Conservation (phyloP, 106 monocot species). For the Dendrobium officinale region DNA sequence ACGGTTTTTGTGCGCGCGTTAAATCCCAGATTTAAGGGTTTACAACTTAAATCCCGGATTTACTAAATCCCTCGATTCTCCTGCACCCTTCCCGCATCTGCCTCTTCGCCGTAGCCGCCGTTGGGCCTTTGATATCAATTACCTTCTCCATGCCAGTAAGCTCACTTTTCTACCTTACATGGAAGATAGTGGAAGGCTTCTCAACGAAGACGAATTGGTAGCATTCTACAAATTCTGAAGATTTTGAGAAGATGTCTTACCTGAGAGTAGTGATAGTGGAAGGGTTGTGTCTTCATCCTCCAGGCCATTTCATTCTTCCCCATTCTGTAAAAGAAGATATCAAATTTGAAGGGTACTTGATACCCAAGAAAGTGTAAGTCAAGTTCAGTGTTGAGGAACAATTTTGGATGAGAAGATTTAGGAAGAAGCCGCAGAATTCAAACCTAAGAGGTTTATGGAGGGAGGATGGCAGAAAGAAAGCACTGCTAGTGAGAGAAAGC, state of each 20-base stretch:
- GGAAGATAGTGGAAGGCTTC: slow-evolving; percentile 15
- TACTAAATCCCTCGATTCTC: no score
- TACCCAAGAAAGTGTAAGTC: slow-evolving; percentile 10
- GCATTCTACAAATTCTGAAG: slow-evolving; percentile 16
- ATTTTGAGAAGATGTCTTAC: slow-evolving; percentile 9
- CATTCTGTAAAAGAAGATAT: slow-evolving; percentile 13
- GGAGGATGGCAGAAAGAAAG: slow-evolving; percentile 3
- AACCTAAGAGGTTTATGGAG: slow-evolving; percentile 24
- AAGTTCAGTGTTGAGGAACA: slow-evolving; percentile 6
- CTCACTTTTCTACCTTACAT: neutral
- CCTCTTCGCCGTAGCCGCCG: neutral
- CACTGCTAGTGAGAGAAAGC: no score
- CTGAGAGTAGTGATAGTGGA: slow-evolving; percentile 18
- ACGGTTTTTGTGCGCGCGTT: no score
- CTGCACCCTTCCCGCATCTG: neutral
- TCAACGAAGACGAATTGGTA: slow-evolving; percentile 31
- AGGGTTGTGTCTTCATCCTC: slow-evolving; percentile 17
- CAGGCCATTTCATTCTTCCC: slow-evolving; percentile 10
- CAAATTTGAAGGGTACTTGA: slow-evolving; percentile 11
- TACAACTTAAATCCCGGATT: no score
- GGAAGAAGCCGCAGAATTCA: slow-evolving; percentile 13
- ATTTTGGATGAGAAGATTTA: slow-evolving; percentile 17
- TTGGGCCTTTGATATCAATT: neutral
- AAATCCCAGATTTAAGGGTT: no score
- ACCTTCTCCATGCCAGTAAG: neutral